Percentiles rank a stretch among this genome's conserved stretches.
These are phyloP conservation scores for Huntiella bhutanensis DNA, from an alignment of 2,329 filamentous ascomycete species.

Conservation along the genomic window DNA sequence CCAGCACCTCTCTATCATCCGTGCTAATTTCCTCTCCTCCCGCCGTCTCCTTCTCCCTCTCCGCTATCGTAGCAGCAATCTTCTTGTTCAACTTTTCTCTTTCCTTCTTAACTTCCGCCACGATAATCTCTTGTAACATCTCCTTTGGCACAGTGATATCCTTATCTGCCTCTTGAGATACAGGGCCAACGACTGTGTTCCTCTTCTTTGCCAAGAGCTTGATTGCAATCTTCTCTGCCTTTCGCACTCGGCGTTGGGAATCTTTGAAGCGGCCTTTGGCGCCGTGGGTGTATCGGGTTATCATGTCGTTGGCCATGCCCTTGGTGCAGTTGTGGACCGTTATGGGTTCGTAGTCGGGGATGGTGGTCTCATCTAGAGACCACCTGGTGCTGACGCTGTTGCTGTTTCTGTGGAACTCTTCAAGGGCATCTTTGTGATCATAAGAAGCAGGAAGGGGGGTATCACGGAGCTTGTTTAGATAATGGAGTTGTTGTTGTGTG, in stretches of 20 bases:
- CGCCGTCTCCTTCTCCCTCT: neutral
- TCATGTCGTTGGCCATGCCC: conserved; percentile 73
- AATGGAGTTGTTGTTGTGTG: conserved; percentile 43
- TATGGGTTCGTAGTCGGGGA: conserved; percentile 24
- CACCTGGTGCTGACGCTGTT: too few species aligned
- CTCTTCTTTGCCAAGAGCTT: conserved; percentile 22
- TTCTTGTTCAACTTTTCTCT: neutral
- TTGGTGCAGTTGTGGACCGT: conserved; percentile 44
- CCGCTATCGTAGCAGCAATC: neutral
- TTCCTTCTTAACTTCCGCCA: neutral
- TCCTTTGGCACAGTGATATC: neutral
- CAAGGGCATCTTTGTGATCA: conserved; percentile 25
- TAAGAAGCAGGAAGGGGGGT: conserved; percentile 16
- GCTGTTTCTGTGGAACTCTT: neutral
- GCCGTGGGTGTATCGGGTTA: conserved; percentile 77
- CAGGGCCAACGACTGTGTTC: conserved; percentile 36
- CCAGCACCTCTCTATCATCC: neutral
- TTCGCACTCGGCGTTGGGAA: conserved; percentile 33
- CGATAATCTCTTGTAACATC: neutral
- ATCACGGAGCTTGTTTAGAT: conserved; percentile 46
- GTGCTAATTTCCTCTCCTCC: neutral
- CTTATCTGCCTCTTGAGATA: conserved; percentile 14
- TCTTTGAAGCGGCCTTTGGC: conserved; percentile 44
- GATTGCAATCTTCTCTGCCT: conserved; percentile 22
- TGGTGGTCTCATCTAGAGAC: too few species aligned